phyloP scores from a whole-genome alignment of 2,329 filamentous ascomycete genomes.

The Hypomyces perniciosus region DNA sequence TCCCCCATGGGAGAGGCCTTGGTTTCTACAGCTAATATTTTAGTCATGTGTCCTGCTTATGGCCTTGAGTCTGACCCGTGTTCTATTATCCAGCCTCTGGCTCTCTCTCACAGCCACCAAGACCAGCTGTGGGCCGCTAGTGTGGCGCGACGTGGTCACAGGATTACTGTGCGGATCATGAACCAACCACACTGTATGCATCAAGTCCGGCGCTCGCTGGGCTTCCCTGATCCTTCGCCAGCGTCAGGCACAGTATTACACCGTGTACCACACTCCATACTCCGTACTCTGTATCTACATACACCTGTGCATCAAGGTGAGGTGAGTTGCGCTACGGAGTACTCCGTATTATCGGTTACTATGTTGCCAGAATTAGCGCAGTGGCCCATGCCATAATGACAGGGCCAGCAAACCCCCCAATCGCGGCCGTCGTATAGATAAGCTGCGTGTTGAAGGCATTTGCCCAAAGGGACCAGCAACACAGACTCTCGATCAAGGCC shows the following conservation, averaged over 20 bases:
- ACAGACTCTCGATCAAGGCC: neutral
- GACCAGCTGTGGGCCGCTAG: neutral
- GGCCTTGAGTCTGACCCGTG: neutral
- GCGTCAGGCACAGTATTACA: no score
- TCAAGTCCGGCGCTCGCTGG: no score
- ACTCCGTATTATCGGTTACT: neutral
- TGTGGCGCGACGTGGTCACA: constrained; percentile 10
- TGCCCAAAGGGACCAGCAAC: neutral
- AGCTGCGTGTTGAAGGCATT: constrained; percentile 8
- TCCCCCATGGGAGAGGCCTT: neutral
- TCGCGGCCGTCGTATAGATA: constrained; percentile 9
- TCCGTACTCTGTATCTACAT: neutral
- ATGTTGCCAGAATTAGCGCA: constrained; percentile 8
- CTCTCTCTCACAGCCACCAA: neutral
- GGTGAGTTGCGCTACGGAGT: neutral
- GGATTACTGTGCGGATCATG: constrained; percentile 8
- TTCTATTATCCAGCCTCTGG: neutral
- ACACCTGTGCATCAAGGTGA: neutral
- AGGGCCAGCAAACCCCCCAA: constrained; percentile 2
- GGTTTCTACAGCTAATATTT: no score
- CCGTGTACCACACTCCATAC: neutral
- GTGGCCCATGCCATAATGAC: neutral
- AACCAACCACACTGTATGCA: neutral
- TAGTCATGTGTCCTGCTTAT: no score
- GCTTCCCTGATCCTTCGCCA: neutral